A percentile compares a stretch with the other conserved stretches of the same genome.
Conservation (phyloP, 139 green algal genomes). For the Spirogloea muscicola region DNA sequence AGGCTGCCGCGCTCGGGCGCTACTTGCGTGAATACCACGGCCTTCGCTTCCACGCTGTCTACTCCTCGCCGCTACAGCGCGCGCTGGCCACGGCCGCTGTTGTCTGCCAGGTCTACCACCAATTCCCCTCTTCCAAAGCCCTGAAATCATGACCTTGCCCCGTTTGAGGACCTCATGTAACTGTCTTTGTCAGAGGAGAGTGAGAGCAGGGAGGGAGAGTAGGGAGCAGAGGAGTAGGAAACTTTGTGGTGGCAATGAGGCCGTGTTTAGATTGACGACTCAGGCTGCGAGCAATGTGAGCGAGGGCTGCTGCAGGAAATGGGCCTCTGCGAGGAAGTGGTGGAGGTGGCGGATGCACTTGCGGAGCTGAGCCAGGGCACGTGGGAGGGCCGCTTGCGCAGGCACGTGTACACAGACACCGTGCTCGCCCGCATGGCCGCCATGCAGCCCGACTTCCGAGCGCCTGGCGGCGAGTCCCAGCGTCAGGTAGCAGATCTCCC, state of each 20-base stretch:
- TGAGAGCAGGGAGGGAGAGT: too few relatives aligned
- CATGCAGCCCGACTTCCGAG: constrained; percentile 37
- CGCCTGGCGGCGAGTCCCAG: constrained; percentile 34
- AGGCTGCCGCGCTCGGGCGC: constrained; percentile 11
- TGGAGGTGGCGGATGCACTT: constrained; percentile 22
- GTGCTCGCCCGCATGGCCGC: constrained; percentile 20
- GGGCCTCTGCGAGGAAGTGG: constrained; percentile 9
- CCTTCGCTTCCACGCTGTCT: constrained; percentile 33
- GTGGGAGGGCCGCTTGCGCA: constrained; percentile 36
- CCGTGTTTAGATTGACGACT: too few relatives aligned
- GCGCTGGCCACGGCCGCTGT: constrained; percentile 1
- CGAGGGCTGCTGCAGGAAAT: constrained; percentile 30
- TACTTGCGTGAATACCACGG: constrained; percentile 20
- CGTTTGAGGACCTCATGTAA: too few relatives aligned
- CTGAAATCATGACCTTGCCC: too few relatives aligned
- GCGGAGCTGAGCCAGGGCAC: constrained; percentile 35
- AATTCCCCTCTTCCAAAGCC: too few relatives aligned
- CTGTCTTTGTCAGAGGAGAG: too few relatives aligned
- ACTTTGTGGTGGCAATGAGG: too few relatives aligned
- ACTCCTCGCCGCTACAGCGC: constrained; percentile 35
- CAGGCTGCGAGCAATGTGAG: background rate
- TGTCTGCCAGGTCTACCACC: constrained; percentile 31
- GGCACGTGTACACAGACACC: constrained; percentile 14
- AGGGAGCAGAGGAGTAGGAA: too few relatives aligned
- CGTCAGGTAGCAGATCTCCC: too few relatives aligned